Evolutionary conservation across 768 basidiomycete genomes (phyloP), one percentile per base, ranked within the genome.

Genomic region (Auriculariales sp.): DNA sequence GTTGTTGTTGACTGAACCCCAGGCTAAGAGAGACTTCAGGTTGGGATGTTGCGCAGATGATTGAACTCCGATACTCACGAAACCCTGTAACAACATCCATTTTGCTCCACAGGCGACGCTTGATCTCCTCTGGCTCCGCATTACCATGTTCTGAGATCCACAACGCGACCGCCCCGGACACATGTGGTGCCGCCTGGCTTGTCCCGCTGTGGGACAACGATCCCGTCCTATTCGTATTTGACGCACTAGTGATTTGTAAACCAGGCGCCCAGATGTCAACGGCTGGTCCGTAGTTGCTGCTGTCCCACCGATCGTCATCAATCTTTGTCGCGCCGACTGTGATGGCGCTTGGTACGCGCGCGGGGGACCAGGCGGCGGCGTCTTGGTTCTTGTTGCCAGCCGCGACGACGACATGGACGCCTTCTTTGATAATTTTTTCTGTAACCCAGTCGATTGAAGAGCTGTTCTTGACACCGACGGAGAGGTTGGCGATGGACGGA

Each of bases 391-490:
- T 39, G 52, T 56, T 56, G n/a, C 53, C 53, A 1, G 55, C 55
- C 3, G 55, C 52, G 54, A 54, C 60, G 7, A 56, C 55, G 24
- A 66, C 64, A 48, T 66, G 65, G 33, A 66, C 51, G 28, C 66
- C 66, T 5, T 49, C 53, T 25, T 31, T 19, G 30, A 53, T 51
- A 15, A 32, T n/a, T 29, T 35, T 14, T 15, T 27, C 4, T 11
- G 36, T 25, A 31, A 39, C 49, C 5, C 22, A 12, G 28, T 50
- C 49, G 11, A 50, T 22, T 1, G 49, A 19, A 15, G 24, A 15
- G 25, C 35, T 42, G 15, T 25, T n/a, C 15, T 12, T 5, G 12
- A 15, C 32, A 22, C 34, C 33, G 24, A 50, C 36, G 19, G 33
- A 39, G 36, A 50, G 42, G 49, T 50, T 50, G 27, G 45, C 34